Base-by-base conservation (phyloP, 331 rosid species). In the Pyracantha coccinea region DNA sequence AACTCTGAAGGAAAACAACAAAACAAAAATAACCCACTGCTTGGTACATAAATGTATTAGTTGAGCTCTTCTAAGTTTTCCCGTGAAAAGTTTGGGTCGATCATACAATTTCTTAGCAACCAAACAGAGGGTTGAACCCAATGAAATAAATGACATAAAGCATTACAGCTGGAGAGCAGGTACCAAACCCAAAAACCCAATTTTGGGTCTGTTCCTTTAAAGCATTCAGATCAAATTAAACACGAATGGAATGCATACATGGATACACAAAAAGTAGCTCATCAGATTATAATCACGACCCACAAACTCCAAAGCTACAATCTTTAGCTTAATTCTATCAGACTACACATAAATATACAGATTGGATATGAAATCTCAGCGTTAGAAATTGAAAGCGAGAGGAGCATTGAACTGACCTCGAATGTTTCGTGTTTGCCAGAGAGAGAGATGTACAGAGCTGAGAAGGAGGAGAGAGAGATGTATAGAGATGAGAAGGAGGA, bases 381-480 rank as follows among this genome's bases (percentile, higher is more conserved):
- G 54, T 16, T 23, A 9, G 14, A 35, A 66, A 58, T 53, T 53
- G 33, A 72, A 65, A 4, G 35, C n/a, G 59, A 17, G 16, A 54
- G 57, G 53, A 67, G 66, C 63, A 52, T 20, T 25, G 32, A 47
- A 59, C 52, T 35, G 27, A 77, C 85, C 85, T 77, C 44, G 3
- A 54, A 72, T 17, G 17, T 24, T 3, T 1, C 45, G 45, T 38
- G 14, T 38, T 38, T 38, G 45, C 45, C 45, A 75, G 27, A 10
- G 15, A 20, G 53, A 58, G 78, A 38, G 53, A 55, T 50, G 41
- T 62, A 33, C 17, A 13, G 29, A 35, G 29, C 25, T 15, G 66
- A 28, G 38, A 7, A 15, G 7, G 14, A 25, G 5, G 28, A 71
- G 28, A 10, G 23, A 41, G 78, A 41, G 53, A 55, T 32, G 27